These are phyloP conservation scores for Aspergillus incahuasiensis DNA, from an alignment of 495 filamentous ascomycete genomes.

Conservation along the genomic window DNA sequence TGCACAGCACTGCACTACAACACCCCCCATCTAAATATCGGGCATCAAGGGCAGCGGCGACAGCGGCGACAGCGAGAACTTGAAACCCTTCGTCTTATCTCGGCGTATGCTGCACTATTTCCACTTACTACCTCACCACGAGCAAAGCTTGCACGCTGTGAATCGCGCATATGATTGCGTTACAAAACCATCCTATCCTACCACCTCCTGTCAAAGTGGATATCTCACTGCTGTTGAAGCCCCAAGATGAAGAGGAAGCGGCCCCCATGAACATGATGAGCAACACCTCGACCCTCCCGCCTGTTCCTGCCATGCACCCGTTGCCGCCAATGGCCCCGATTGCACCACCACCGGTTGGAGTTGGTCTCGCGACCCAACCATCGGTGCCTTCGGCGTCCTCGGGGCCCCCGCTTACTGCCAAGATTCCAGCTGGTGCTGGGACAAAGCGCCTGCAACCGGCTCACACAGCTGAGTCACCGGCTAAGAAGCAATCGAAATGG, in stretches of 20 bases:
- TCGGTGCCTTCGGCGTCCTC: slow-evolving; percentile 26
- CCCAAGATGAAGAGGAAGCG: slow-evolving; percentile 74
- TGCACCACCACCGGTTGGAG: slow-evolving; percentile 15
- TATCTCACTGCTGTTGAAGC: slow-evolving; percentile 79
- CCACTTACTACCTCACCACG: neutral
- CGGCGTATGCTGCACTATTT: neutral
- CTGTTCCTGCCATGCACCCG: slow-evolving; percentile 45
- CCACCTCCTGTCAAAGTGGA: slow-evolving; percentile 69
- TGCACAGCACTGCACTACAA: neutral
- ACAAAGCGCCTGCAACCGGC: slow-evolving; percentile 49
- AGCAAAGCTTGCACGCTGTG: slow-evolving; percentile 10
- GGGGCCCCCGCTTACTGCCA: slow-evolving; percentile 29
- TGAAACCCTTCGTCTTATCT: neutral
- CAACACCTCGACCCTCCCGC: slow-evolving; percentile 47
- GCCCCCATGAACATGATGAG: slow-evolving; percentile 48
- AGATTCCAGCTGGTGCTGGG: slow-evolving; percentile 30
- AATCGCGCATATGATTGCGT: slow-evolving; percentile 51
- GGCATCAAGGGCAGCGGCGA: slow-evolving; percentile 9
- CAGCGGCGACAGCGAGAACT: neutral
- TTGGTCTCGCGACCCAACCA: slow-evolving; percentile 24
- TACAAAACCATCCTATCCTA: slow-evolving; percentile 44
- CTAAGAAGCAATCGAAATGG: slow-evolving; percentile 97
- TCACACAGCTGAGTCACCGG: slow-evolving; percentile 62
- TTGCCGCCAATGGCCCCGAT: slow-evolving; percentile 29
- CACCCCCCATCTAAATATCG: slow-evolving; percentile 1